Base-by-base conservation (phyloP, 164 flowering plant species). In the grape (Vitis vinifera) region DNA sequence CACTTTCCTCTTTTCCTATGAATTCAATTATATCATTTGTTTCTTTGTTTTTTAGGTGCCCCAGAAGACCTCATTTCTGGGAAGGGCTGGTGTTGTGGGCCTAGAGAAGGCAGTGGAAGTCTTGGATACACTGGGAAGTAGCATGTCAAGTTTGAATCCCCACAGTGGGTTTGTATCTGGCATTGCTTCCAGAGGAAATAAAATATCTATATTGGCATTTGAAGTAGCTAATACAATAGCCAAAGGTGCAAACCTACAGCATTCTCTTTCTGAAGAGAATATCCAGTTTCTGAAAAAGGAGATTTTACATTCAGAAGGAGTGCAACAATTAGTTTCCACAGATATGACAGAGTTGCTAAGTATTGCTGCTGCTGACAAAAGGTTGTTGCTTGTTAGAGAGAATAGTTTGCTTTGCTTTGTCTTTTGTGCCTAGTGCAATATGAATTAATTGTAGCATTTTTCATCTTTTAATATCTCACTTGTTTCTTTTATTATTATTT, bases 181-280 rank as follows among this genome's bases (percentile, higher is more conserved):
- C 13, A 29, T 79, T 53, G 60, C 81, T 69, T 76, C 88, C n/a
- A 79, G 80, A 63, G 87, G 86, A 56, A 86, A 74, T 67, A 81
- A 63, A 65, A 73, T 87, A 59, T 76, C 87, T 47, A 84, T 89
- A 23, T 65, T 89, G 78, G 85, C 93, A 62, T 89, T 89, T 79
- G 93, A 89, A 78, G 91, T 89, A 17, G 93, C 93, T 52, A 89
- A 89, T 70, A 87, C 89, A 2, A 83, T 89, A 48, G 80, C 68
- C 62, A 89, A 85, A 74, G 91, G 89, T 49, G 81, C 83, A 63
- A 86, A 77, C 65, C 76, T 89, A 71, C 23, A 84, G 78, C 84
- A 83, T 30, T 87, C 91, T 65, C 76, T 87, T 62, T 87, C 91
- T 11, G 82, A 81, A 65, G 89, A 87, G 68, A 84, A 80, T 70